Conservation (phyloP, 306 rosid genomes). For the Quercus suber region DNA sequence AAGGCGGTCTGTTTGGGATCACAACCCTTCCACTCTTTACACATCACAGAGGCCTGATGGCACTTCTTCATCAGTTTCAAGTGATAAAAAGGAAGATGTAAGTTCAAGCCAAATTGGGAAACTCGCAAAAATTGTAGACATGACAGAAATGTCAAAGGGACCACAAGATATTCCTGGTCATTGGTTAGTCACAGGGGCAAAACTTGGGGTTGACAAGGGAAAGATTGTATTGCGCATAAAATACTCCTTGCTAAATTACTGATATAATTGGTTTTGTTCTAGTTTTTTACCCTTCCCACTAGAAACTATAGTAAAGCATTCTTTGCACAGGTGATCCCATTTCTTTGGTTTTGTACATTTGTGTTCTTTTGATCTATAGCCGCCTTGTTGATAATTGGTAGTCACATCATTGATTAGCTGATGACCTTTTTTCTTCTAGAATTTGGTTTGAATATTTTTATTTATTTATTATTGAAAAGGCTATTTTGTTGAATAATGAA, state of each 20-base stretch:
- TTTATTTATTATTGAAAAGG: background rate
- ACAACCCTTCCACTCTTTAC: slow-evolving; percentile 57
- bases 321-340: slow-evolving; percentile 77
- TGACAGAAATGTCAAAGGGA: slow-evolving; percentile 93
- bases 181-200: slow-evolving; percentile 98
- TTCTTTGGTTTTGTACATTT: slow-evolving; percentile 49
- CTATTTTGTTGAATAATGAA: slow-evolving; percentile 4
- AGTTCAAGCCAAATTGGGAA: slow-evolving; percentile 62
- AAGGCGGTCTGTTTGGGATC: slow-evolving; percentile 97
- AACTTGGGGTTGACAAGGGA: slow-evolving; percentile 97
- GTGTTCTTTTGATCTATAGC: slow-evolving; percentile 26
- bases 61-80: slow-evolving; percentile 65
- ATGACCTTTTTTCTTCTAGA: slow-evolving; percentile 23
- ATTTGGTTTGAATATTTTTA: slow-evolving; percentile 32
- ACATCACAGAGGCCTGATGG: slow-evolving; percentile 52
- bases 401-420: slow-evolving; percentile 37
- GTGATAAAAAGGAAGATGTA: slow-evolving; percentile 52
- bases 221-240: slow-evolving; percentile 81
- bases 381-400: slow-evolving; percentile 23
- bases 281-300: slow-evolving; percentile 33
- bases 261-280: slow-evolving; percentile 27
- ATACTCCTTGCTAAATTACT: slow-evolving; percentile 86
- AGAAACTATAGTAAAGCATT: slow-evolving; percentile 70
- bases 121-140: slow-evolving; percentile 78
- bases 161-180: slow-evolving; percentile 98